Evolutionary conservation across 169 alveolate species (phyloP).

Genomic region (Cyclospora cayetanensis): DNA sequence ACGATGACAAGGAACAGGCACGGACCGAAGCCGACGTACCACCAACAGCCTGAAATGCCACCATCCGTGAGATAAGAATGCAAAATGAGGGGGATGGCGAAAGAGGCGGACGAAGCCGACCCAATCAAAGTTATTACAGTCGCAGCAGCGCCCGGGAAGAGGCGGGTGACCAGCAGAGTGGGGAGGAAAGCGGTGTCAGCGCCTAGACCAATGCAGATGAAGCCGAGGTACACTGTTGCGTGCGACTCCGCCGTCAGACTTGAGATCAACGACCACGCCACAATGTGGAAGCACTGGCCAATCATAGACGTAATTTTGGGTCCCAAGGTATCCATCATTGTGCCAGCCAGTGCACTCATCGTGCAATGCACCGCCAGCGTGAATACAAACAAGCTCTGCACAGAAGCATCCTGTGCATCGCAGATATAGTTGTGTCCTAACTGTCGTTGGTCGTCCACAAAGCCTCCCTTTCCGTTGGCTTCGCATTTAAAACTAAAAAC

Average conservation of each 20-base stretch:
- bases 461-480: not conserved
- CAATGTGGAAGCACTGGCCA: conserved; percentile 75
- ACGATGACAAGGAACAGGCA: conserved; percentile 13
- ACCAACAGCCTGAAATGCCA: conserved; percentile 48
- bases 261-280: conserved; percentile 74
- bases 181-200: conserved; percentile 70
- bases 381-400: conserved; percentile 76
- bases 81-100: conserved; percentile 70
- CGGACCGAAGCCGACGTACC: conserved; percentile 53
- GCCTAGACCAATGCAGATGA: conserved; percentile 68
- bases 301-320: conserved; percentile 76
- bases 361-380: conserved; percentile 75
- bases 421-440: conserved; percentile 66
- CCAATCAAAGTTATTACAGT: conserved; percentile 64
- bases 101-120: conserved; percentile 71
- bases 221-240: conserved; percentile 6
- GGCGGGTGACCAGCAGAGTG: conserved; percentile 51
- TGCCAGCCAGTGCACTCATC: conserved; percentile 80
- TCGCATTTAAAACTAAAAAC: conserved; percentile 21
- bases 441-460: not conserved
- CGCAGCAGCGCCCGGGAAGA: conserved; percentile 68
- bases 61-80: not conserved
- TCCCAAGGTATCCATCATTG: conserved; percentile 76
- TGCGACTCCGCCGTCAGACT: not conserved
- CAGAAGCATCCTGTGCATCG: conserved; percentile 77